Evolutionary conservation across 352 stramenopile genomes (phyloP), one percentile per base, ranked within the genome.

Genomic region (Nothophytophthora sp.): DNA sequence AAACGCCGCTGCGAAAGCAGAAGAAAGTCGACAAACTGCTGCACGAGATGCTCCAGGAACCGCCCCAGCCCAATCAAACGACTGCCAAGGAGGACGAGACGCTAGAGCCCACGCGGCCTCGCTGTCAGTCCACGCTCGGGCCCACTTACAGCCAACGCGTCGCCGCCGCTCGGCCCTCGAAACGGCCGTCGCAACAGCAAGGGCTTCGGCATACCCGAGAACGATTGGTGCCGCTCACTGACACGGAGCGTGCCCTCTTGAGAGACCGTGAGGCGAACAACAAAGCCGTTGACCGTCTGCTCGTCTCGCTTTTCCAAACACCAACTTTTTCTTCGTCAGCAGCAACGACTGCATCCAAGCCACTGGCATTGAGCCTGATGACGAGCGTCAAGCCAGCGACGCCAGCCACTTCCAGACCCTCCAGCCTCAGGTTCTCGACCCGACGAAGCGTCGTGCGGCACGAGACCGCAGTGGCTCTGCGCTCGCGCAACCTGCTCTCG

Each of bases 391-490:
- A 59, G 20, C 50, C 56, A 1, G 50, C 22, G 1, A 47, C 55
- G 4, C 19, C 37, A 4, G 22, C 36, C 35, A 50, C 50, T n/a
- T n/a, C n/a, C n/a, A n/a, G n/a, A n/a, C n/a, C n/a, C n/a, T n/a
- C n/a, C n/a, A n/a, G n/a, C n/a, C n/a, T n/a, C 35, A 47, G 32
- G 19, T 81, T 78, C 33, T 47, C 68, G 15, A 85, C 73, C 0
- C 60, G 68, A 41, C 65, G 73, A 20, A 85, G 73, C 23, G 46
- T 66, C 15, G 53, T 89, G 7, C 69, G 74, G 11, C 63, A 84
- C 23, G 72, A 84, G 28, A 74, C 76, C 0, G 72, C 79, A 2
- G 53, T 81, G 2, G 74, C 72, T 15, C 47, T 90, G 11, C 78
- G 77, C 19, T 74, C 61, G 5, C 55, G 71, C 12, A 86, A 81